Evolutionary conservation across 1,139 yeast species (phyloP).

Genomic region (Blastobotrys capitulatus): DNA sequence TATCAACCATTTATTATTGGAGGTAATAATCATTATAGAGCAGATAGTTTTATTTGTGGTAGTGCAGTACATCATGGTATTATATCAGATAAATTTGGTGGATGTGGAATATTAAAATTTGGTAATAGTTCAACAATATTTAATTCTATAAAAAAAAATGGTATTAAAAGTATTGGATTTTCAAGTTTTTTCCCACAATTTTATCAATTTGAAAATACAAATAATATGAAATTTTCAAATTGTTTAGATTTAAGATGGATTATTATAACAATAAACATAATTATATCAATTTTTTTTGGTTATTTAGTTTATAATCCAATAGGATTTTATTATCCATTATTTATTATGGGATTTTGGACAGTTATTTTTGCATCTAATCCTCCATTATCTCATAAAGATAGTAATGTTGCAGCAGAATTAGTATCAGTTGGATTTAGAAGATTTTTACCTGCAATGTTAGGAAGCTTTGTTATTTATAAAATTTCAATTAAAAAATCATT

Average conservation of each 20-base stretch:
- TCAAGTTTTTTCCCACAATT: conserved; percentile 72
- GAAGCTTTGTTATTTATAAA: conserved; percentile 69
- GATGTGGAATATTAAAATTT: conserved; percentile 65
- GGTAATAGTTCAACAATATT: conserved; percentile 46
- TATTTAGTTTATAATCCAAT: conserved; percentile 52
- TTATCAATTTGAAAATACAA: conserved; percentile 46
- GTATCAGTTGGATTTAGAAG: conserved; percentile 69
- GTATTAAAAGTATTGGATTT: conserved; percentile 54
- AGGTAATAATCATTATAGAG: conserved; percentile 65
- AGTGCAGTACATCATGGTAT: conserved; percentile 86
- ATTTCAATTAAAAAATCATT: conserved; percentile 40
- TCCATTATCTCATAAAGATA: conserved; percentile 53
- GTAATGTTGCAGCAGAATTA: conserved; percentile 46
- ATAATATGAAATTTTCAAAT: conserved; percentile 36
- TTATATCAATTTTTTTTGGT: conserved; percentile 49
- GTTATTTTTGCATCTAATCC: conserved; percentile 79
- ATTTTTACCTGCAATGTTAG: conserved; percentile 68
- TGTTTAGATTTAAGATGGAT: conserved; percentile 64
- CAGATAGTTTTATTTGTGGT: conserved; percentile 86
- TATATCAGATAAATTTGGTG: conserved; percentile 69
- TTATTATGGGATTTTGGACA: conserved; percentile 81
- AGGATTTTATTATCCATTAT: conserved; percentile 56
- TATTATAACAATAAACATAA: conserved; percentile 52
- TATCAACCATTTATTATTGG: conserved; percentile 75
- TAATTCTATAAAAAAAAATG: conserved; percentile 39